Evolutionary conservation across 805 yeast species (phyloP).

Genomic region (Cyberlindnera saturnus): DNA sequence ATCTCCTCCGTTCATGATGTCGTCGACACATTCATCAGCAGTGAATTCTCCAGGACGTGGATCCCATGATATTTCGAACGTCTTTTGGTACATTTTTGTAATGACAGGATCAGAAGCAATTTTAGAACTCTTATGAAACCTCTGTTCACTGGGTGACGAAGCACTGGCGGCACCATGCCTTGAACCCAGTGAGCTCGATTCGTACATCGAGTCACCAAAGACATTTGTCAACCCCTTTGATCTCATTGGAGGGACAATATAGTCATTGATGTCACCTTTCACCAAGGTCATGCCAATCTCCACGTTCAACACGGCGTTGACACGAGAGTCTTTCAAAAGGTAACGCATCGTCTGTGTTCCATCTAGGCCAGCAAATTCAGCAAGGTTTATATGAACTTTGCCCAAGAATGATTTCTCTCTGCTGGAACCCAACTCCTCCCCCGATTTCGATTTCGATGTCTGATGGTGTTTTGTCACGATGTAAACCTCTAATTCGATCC

Average conservation of each 20-base stretch:
- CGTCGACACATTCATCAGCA: slow-evolving; percentile 69
- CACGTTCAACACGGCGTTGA: slow-evolving; percentile 71
- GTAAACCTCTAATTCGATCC: slow-evolving; percentile 37
- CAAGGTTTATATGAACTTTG: slow-evolving; percentile 53
- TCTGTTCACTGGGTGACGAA: slow-evolving; percentile 6
- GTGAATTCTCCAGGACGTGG: slow-evolving; percentile 47
- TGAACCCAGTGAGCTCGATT: slow-evolving; percentile 8
- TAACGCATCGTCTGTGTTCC: slow-evolving; percentile 50
- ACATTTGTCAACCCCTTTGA: slow-evolving; percentile 48
- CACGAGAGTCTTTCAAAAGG: slow-evolving; percentile 68
- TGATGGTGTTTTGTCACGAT: slow-evolving; percentile 27
- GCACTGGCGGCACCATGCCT: slow-evolving; percentile 7
- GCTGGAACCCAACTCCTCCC: slow-evolving; percentile 1
- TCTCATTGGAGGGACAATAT: slow-evolving; percentile 33
- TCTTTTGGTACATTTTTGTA: slow-evolving; percentile 42
- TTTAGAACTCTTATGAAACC: slow-evolving; percentile 11
- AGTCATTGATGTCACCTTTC: slow-evolving; percentile 38
- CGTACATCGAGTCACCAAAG: slow-evolving; percentile 15
- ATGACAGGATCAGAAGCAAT: slow-evolving; percentile 41
- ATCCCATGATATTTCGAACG: slow-evolving; percentile 61
- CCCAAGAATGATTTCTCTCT: slow-evolving; percentile 51
- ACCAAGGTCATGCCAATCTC: slow-evolving; percentile 44
- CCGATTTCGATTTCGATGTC: not conserved
- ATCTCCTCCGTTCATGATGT: slow-evolving; percentile 65
- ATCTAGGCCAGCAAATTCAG: slow-evolving; percentile 57